Evolutionary conservation across 345 rosid species (phyloP), one percentile per base, ranked within the genome.

Genomic region (Aquilaria malaccensis): DNA sequence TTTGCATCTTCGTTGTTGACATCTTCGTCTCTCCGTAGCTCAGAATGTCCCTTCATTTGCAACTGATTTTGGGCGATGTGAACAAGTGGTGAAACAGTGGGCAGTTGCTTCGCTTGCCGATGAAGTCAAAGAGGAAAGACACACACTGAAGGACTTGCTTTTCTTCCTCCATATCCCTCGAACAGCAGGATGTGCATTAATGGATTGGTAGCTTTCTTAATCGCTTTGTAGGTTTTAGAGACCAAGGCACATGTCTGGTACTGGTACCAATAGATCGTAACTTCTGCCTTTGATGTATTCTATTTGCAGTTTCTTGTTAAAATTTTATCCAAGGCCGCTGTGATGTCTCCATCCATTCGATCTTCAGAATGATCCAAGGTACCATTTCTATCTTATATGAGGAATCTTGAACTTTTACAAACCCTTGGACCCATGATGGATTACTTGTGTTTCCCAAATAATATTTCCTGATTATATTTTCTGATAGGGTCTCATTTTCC

Each of bases 271-370:
- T 11, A 41, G 13, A 54, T 60, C 12, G 10, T 70, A 67, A 50
- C 61, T 70, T 13, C 33, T 67, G 56, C 60, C 67, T 50, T 73
- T 45, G 48, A 56, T 63, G 30, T 50, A 22, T 50, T 22, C 6
- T 58, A 6, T 43, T 62, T 73, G 81, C 83, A 89, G 97, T 82
- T 84, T 89, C 72, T 70, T 89, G 83, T 87, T 74, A 66, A 89
- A 81, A 72, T 64, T 87, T 71, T 89, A 87, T 69, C 60, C 83
- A 49, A 78, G 11, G 61, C 62, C 76, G 60, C 67, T 77, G 65
- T 89, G 87, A 69, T 89, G 97, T 61, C 97, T 95, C 50, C 88
- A 89, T 11, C 87, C 97, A 50, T 89, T 87, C 65, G 97, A 89
- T 63, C 78, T 89, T 64, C 85, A 81, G n/a, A 87, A 87, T 72